Evolutionary conservation across 768 basidiomycete species (phyloP).

Genomic region (Amanita rubescens): DNA sequence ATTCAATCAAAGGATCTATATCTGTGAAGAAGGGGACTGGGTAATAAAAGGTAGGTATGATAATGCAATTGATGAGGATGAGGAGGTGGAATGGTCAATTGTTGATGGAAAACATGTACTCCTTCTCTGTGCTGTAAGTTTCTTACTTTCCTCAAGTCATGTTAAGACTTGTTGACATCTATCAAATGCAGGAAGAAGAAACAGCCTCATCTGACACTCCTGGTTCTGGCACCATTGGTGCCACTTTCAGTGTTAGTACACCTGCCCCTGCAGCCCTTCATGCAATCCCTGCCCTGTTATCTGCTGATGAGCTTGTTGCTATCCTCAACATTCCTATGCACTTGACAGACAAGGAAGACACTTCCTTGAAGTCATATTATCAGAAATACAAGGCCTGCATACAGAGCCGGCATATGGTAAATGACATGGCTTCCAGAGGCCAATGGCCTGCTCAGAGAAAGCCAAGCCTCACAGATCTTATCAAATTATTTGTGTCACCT

Average conservation of each 20-base stretch:
- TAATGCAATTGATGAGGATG: not conserved
- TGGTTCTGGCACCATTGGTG: too few species aligned
- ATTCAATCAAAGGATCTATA: not conserved
- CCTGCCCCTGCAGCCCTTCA: not conserved
- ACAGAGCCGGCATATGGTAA: not conserved
- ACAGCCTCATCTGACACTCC: not conserved
- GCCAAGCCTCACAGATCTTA: not conserved
- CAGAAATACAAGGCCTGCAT: constrained; percentile 24
- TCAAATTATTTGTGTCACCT: not conserved
- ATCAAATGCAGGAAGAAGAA: not conserved
- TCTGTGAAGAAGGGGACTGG: not conserved
- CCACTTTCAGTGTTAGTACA: not conserved
- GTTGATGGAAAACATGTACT: not conserved
- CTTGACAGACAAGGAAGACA: not conserved
- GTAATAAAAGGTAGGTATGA: not conserved
- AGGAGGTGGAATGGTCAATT: not conserved
- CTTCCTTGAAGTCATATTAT: not conserved
- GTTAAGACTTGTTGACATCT: not conserved
- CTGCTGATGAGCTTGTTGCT: not conserved
- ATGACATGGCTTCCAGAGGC: not conserved
- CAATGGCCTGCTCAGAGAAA: not conserved
- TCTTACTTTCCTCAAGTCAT: not conserved
- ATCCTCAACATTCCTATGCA: not conserved
- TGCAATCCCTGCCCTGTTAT: not conserved
- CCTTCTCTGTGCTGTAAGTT: not conserved